These are phyloP conservation scores for Phaeolepiota aurea DNA, from an alignment of 768 basidiomycete species.

Conservation along the genomic window DNA sequence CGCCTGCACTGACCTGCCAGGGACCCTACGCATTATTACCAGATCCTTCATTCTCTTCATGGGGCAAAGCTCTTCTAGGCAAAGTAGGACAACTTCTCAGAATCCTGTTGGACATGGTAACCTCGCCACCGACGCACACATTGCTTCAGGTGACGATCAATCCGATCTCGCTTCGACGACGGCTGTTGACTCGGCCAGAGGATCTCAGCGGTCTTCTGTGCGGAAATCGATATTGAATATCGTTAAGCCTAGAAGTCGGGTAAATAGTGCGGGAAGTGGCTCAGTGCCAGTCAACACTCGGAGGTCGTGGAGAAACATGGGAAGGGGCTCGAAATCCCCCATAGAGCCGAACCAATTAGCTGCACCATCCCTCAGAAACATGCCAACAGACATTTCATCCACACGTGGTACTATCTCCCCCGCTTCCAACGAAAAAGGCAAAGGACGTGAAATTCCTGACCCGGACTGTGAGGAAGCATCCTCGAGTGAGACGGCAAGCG, in stretches of 20 bases:
- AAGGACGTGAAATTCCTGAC: slow-evolving; percentile 14
- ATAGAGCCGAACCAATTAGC: not conserved
- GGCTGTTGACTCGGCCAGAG: slow-evolving; percentile 6
- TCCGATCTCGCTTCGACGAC: slow-evolving; percentile 1
- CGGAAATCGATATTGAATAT: slow-evolving; percentile 25
- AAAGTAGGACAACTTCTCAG: slow-evolving; percentile 8
- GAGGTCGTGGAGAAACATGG: slow-evolving; percentile 17
- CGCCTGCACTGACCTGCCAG: not conserved
- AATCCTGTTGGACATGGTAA: slow-evolving; percentile 1
- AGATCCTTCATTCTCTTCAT: slow-evolving; percentile 3
- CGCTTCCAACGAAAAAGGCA: slow-evolving; percentile 19
- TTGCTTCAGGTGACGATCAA: not conserved
- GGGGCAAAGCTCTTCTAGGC: slow-evolving; percentile 9
- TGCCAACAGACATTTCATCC: too few species aligned
- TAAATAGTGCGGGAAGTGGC: slow-evolving; percentile 5
- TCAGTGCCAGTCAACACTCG: slow-evolving; percentile 7
- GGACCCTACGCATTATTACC: too few species aligned
- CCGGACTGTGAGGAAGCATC: slow-evolving; percentile 1
- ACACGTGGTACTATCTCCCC: not conserved
- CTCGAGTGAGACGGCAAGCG: slow-evolving; percentile 2
- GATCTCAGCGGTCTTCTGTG: slow-evolving; percentile 14
- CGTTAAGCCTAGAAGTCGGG: slow-evolving; percentile 14
- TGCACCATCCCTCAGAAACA: not conserved
- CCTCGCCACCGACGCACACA: not conserved
- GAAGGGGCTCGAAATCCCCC: slow-evolving; percentile 18